Evolutionary conservation across 164 flowering plant species (phyloP).

Genomic region (Magnolia sinica): DNA sequence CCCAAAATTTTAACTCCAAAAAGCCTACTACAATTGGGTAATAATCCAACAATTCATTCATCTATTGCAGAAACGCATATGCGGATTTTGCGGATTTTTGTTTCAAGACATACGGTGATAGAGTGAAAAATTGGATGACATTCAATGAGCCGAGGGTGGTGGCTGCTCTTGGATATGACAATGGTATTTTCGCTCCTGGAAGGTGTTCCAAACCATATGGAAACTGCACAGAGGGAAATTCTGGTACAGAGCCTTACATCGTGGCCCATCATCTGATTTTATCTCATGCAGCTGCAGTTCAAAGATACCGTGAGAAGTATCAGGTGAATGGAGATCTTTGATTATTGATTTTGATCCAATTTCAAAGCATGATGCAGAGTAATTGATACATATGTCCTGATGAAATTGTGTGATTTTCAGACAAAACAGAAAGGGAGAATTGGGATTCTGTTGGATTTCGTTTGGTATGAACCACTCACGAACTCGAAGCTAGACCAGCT

Average conservation of each 20-base stretch:
- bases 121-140: constrained; percentile 26
- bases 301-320: constrained; percentile 20
- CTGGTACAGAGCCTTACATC: constrained; percentile 23
- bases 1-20: no score
- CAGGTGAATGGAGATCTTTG: constrained; percentile 11
- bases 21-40: no score
- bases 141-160: constrained; percentile 25
- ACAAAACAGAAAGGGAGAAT: constrained; percentile 15
- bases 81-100: constrained; percentile 40
- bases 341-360: background rate
- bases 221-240: constrained; percentile 20
- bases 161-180: constrained; percentile 23
- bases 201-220: constrained; percentile 21
- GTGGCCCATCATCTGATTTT: constrained; percentile 20
- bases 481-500: constrained; percentile 5
- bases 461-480: constrained; percentile 27
- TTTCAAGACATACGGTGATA: constrained; percentile 19
- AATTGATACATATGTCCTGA: background rate
- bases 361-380: background rate
- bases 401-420: constrained; percentile 3
- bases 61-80: constrained; percentile 47
- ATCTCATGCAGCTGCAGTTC: constrained; percentile 22
- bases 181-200: constrained; percentile 18
- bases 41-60: no score
- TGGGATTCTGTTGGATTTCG: constrained; percentile 24